Base-by-base conservation (phyloP, 306 rosid species). In the Potentilla sterilis region DNA sequence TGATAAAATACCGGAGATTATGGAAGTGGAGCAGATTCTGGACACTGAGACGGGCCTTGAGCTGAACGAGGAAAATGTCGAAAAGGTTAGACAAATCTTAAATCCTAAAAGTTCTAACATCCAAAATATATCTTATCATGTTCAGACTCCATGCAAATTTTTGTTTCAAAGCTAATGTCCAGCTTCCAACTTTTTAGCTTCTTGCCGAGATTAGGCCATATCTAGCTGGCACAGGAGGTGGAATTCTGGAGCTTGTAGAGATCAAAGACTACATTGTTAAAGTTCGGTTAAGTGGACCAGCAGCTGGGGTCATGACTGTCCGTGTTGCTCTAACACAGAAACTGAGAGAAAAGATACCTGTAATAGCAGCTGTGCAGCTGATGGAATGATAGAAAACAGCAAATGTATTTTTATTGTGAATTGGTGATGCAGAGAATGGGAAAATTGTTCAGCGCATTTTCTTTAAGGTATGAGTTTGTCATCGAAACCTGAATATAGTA, bases 171-270 rank as follows among this genome's bases (percentile, higher is more conserved):
- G 38, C 66, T 21, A 6, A n/a, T 73, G 34, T 21, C 37, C 38
- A 52, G 54, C 67, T 22, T 13, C 66, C 19, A 44, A 41, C 12
- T 5, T 78, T 91, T 75, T 89, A 95, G 98, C 77, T 95, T 78
- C 96, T 92, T 80, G 80, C 90, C 7, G 97, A 95, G 90, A 95
- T 95, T 72, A 88, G 98, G 84, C 98, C 96, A 22, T 95, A 88
- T 85, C 94, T 95, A 22, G 86, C 89, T 37, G 98, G 98, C 18
- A 92, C 97, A 13, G 98, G 98, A 68, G 98, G 98, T 75, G 98
- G 98, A 79, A 84, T 85, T 55, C 87, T 95, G 43, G 96, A 92
- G 81, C 95, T 92, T 64, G 80, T 84, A 67, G 72, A 90, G 83
- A 92, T 95, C 32, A 74, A 89, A 19, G 95, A 84, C 83, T 92